Percentiles rank a stretch among this genome's conserved stretches.
phyloP scores from a whole-genome alignment of 2,329 filamentous ascomycete species.

The Colletotrichum salicis region DNA sequence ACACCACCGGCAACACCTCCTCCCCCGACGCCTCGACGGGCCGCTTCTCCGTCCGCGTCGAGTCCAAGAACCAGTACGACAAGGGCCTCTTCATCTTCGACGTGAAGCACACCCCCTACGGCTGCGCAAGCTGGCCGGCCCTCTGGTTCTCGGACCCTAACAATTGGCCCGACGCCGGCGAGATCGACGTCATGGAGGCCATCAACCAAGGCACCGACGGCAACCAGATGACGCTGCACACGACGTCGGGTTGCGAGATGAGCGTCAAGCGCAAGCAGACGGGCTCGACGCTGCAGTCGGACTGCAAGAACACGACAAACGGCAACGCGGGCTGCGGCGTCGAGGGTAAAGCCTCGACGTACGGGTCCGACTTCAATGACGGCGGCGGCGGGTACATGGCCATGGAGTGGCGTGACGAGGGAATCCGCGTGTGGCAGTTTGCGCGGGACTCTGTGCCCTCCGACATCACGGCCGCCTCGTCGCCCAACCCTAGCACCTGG shows the following conservation, averaged over 20 bases:
- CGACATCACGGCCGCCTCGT: conserved; percentile 58
- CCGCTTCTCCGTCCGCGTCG: conserved; percentile 71
- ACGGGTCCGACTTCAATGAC: conserved; percentile 63
- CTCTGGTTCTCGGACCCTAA: conserved; percentile 71
- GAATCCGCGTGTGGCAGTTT: conserved; percentile 74
- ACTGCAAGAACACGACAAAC: conserved; percentile 63
- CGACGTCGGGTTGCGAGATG: conserved; percentile 62
- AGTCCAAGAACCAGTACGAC: conserved; percentile 69
- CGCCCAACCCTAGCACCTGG: conserved; percentile 71
- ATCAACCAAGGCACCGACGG: conserved; percentile 64
- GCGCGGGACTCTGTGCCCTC: conserved; percentile 56
- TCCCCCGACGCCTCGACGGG: conserved; percentile 65
- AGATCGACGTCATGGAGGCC: conserved; percentile 72
- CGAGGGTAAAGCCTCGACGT: conserved; percentile 52
- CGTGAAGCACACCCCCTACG: conserved; percentile 70
- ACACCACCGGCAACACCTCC: conserved; percentile 59
- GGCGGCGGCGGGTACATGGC: conserved; percentile 69
- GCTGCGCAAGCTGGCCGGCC: conserved; percentile 73
- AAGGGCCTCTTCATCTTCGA: conserved; percentile 76
- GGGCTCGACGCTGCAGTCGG: conserved; percentile 52
- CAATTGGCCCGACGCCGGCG: conserved; percentile 72
- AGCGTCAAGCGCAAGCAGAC: conserved; percentile 64
- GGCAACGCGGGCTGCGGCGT: conserved; percentile 70
- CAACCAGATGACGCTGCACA: conserved; percentile 71
- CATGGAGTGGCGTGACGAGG: conserved; percentile 68